Base-by-base conservation (phyloP, 768 basidiomycete species). In the Tremella fuciformis region DNA sequence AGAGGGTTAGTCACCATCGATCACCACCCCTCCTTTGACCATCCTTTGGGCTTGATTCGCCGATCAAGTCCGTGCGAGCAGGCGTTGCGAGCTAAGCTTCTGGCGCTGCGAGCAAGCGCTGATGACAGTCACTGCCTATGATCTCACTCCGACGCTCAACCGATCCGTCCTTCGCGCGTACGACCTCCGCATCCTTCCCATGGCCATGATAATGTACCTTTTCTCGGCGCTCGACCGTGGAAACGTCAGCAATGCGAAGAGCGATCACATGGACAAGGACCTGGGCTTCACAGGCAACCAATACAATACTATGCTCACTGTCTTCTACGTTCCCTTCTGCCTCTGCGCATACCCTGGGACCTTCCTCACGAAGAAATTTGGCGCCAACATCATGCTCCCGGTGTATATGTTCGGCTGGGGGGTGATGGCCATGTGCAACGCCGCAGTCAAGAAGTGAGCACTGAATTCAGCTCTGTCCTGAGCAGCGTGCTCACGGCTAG, bases 361-460 rank as follows among this genome's bases (percentile, higher is more conserved):
- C 16, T 58, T 39, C 53, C 26, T 63, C 22, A 63, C 51, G 40
- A 58, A 59, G 41, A 54, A 55, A 26, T 58, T 54, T 34, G 62
- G 62, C n/a, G 34, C 62, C 2, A 40, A 46, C 19, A 40, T n/a
- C 13, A 60, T 60, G 63, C 53, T 64, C 3, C 63, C 63, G 19
- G 48, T 60, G 3, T 64, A 64, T 46, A 64, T 64, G 63, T 39
- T 42, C 13, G 59, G 58, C 39, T 64, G 53, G 59, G 62, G 59
- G 9, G 19, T 24, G 1, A 59, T 61, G 59, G 59, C 59, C 21
- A 61, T 57, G 54, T 19, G n/a, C 55, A 61, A 61, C 26, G 59
- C 59, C 8, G 59, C 57, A 8, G 59, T 57, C 2, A 61, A 42
- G 21, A 61, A 61, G 21, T 61, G 6, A 16, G 59, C 13, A 15